Percentiles rank a stretch among this genome's conserved stretches.
Evolutionary conservation across 2,329 filamentous ascomycete species (phyloP).

Genomic region (Seiridium cupressi): DNA sequence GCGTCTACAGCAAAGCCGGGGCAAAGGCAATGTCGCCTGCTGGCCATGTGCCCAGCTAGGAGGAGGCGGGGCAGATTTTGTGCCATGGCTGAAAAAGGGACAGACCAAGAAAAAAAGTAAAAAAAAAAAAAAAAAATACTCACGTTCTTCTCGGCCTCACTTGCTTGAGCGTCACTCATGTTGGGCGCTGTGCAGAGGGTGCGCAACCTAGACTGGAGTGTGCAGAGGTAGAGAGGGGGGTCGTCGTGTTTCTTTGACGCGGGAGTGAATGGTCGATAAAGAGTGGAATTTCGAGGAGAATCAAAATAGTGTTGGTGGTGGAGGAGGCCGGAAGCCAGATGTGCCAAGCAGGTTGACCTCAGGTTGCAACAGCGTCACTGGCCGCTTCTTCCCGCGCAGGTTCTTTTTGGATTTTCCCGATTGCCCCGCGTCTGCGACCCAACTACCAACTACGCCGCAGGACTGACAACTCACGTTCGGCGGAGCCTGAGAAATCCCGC

Average conservation of each 20-base stretch:
- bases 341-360: neutral
- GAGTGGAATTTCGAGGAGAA: neutral
- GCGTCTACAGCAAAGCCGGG: neutral
- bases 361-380: conserved; percentile 1
- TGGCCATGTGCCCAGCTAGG: neutral
- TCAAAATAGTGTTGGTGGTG: neutral
- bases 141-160: conserved; percentile 97
- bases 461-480: neutral
- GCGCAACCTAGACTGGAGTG: neutral
- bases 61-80: neutral
- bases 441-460: neutral
- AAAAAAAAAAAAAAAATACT: conserved; percentile 16
- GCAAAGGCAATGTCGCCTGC: neutral
- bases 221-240: neutral
- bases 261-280: neutral
- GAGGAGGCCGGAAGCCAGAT: neutral
- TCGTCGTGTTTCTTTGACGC: neutral
- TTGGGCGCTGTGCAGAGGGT: conserved; percentile 40
- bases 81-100: neutral
- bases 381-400: neutral
- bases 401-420: neutral
- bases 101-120: neutral
- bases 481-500: neutral
- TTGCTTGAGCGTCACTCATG: conserved; percentile 84
- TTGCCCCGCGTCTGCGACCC: neutral